Evolutionary conservation across 2,329 filamentous ascomycete species (phyloP).

Genomic region (Pseudocercospora crystallina): DNA sequence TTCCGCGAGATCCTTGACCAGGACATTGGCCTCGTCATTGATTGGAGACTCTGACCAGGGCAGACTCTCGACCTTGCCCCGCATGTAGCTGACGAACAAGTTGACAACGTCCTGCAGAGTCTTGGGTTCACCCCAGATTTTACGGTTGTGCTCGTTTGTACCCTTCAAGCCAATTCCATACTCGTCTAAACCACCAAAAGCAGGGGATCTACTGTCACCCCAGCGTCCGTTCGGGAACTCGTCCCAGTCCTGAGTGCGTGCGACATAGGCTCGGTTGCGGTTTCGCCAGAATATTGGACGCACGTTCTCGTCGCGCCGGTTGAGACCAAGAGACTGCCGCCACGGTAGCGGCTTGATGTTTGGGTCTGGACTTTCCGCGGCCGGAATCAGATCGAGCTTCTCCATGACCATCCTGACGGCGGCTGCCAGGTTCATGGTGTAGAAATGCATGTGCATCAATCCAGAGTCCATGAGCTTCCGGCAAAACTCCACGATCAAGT

Average conservation of each 20-base stretch:
- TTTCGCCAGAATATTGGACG: conserved; percentile 99
- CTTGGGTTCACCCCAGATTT: conserved; percentile 86
- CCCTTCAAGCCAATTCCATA: conserved; percentile 93
- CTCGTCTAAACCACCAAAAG: conserved; percentile 90
- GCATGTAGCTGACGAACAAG: conserved; percentile 82
- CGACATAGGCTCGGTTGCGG: conserved; percentile 90
- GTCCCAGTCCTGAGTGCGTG: conserved; percentile 96
- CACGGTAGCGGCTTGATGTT: conserved; percentile 78
- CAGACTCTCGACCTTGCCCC: conserved; percentile 74
- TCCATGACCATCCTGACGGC: conserved; percentile 92
- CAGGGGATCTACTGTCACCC: conserved; percentile 94
- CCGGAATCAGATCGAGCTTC: conserved; percentile 80
- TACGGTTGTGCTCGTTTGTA: conserved; percentile 92
- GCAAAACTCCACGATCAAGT: conserved; percentile 85
- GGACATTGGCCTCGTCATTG: conserved; percentile 74
- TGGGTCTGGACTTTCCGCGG: conserved; percentile 58
- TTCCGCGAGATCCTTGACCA: conserved; percentile 73
- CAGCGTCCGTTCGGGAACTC: conserved; percentile 98
- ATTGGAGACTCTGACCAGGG: conserved; percentile 95
- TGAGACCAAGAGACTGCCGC: conserved; percentile 89
- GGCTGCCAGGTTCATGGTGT: conserved; percentile 98
- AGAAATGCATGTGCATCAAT: conserved; percentile 88
- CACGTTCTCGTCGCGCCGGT: conserved; percentile 88
- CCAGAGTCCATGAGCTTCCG: conserved; percentile 78
- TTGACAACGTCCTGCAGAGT: conserved; percentile 76